Evolutionary conservation across 2,329 filamentous ascomycete genomes (phyloP).

Genomic region (Magnaporthiopsis incrustans): DNA sequence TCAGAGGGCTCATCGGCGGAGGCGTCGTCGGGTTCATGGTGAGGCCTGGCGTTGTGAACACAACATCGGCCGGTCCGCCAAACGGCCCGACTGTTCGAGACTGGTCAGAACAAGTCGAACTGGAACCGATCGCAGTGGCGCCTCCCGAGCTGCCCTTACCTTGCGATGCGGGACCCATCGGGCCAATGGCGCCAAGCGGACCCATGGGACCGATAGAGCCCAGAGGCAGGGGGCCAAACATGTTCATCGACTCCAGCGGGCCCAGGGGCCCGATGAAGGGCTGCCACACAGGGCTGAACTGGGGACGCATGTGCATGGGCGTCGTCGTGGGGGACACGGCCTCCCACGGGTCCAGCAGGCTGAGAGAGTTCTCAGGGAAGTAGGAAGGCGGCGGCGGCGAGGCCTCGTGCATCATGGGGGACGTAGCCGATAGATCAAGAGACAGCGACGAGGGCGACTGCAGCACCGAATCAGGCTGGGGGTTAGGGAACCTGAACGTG

Average conservation of each 20-base stretch:
- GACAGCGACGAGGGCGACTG: slow-evolving; percentile 15
- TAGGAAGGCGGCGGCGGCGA: slow-evolving; percentile 12
- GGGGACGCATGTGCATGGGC: slow-evolving; percentile 14
- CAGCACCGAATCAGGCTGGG: slow-evolving; percentile 10
- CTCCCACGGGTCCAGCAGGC: slow-evolving; percentile 14
- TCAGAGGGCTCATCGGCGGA: slow-evolving; percentile 15
- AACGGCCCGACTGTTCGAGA: slow-evolving; percentile 9
- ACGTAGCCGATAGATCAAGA: slow-evolving; percentile 15
- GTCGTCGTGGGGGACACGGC: slow-evolving; percentile 6
- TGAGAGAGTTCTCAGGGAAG: slow-evolving; percentile 15
- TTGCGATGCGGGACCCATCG: slow-evolving; percentile 5
- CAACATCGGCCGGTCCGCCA: slow-evolving; percentile 5
- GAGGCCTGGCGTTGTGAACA: slow-evolving; percentile 16
- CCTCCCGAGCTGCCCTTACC: slow-evolving; percentile 9
- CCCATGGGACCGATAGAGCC: slow-evolving; percentile 4
- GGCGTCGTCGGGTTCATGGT: slow-evolving; percentile 13
- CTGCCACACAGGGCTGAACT: slow-evolving; percentile 16
- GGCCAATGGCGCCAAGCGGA: not conserved
- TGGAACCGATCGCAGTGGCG: not conserved
- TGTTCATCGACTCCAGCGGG: slow-evolving; percentile 3
- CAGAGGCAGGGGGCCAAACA: slow-evolving; percentile 2
- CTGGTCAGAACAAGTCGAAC: slow-evolving; percentile 2
- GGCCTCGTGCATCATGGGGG: slow-evolving; percentile 12
- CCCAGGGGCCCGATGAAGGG: slow-evolving; percentile 13
- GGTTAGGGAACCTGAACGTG: slow-evolving; percentile 12